Conservation (phyloP, 1,284 basidiomycete genomes). For the Wallemia ichthyophaga region DNA sequence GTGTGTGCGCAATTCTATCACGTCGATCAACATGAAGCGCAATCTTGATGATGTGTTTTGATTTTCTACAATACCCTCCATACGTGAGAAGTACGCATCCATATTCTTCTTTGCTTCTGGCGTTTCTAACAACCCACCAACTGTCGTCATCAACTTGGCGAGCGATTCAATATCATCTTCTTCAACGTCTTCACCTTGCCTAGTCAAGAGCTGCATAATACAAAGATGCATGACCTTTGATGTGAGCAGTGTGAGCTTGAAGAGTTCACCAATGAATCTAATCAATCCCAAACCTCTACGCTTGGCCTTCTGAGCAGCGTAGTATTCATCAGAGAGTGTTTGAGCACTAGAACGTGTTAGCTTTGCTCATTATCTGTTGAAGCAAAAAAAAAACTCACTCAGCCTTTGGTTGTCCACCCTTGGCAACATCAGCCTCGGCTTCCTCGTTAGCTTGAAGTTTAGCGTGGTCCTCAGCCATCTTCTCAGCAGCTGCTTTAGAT, state of each 20-base stretch:
- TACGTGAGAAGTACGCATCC: slow-evolving; percentile 73
- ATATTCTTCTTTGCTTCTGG: slow-evolving; percentile 50
- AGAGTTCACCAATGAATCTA: slow-evolving; percentile 90
- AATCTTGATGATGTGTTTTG: slow-evolving; percentile 52
- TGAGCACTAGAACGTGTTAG: slow-evolving; percentile 14
- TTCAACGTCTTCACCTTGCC: slow-evolving; percentile 50
- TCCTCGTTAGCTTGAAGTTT: slow-evolving; percentile 21
- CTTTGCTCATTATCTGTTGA: slow-evolving; percentile 4
- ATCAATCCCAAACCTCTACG: slow-evolving; percentile 86
- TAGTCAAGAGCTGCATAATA: slow-evolving; percentile 71
- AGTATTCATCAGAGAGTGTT: slow-evolving; percentile 74
- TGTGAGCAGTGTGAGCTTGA: slow-evolving; percentile 82
- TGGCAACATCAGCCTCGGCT: slow-evolving; percentile 23
- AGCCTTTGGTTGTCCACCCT: slow-evolving; percentile 16
- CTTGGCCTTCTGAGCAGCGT: slow-evolving; percentile 84
- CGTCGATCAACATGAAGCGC: slow-evolving; percentile 66
- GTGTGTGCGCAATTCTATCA: slow-evolving; percentile 57
- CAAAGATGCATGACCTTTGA: slow-evolving; percentile 90
- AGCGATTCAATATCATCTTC: slow-evolving; percentile 93
- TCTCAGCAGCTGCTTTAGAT: slow-evolving; percentile 22
- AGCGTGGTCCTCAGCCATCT: slow-evolving; percentile 21
- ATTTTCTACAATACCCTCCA: slow-evolving; percentile 48
- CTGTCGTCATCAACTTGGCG: slow-evolving; percentile 69
- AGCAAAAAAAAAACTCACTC: background rate
- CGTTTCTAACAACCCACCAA: slow-evolving; percentile 52